Conservation (phyloP, 495 filamentous ascomycete species). For the Paragyromitra xinjiangensis region DNA sequence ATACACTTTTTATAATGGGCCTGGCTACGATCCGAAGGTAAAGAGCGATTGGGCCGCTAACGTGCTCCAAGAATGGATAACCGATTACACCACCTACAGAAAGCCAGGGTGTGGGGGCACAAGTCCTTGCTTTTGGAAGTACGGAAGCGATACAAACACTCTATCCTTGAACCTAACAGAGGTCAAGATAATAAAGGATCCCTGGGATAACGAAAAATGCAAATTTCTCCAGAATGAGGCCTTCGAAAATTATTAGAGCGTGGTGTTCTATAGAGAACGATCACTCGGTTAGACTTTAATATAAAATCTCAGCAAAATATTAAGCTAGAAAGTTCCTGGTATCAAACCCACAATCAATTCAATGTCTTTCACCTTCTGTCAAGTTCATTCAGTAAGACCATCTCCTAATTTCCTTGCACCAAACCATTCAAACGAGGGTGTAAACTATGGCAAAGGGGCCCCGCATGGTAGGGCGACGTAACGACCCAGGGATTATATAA, state of each 20-base stretch:
- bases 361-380: not conserved
- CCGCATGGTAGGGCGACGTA: too few relatives aligned
- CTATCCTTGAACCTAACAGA: slow-evolving; percentile 43
- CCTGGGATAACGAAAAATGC: slow-evolving; percentile 44
- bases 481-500: too few relatives aligned
- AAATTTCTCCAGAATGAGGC: slow-evolving; percentile 29
- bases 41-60: slow-evolving; percentile 56
- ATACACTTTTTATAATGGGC: slow-evolving; percentile 68
- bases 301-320: not conserved
- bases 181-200: slow-evolving; percentile 40
- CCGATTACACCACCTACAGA: slow-evolving; percentile 41
- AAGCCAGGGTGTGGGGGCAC: slow-evolving; percentile 44
- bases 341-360: not conserved
- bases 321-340: not conserved
- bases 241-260: slow-evolving; percentile 18
- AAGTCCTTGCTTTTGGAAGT: slow-evolving; percentile 32
- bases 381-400: not conserved
- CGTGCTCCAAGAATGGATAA: slow-evolving; percentile 47
- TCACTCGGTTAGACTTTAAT: not conserved
- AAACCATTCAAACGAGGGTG: not conserved
- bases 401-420: not conserved
- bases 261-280: not conserved
- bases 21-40: slow-evolving; percentile 29
- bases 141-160: slow-evolving; percentile 25
- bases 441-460: too few relatives aligned